Evolutionary conservation across 164 flowering plant species (phyloP).

Genomic region (Vitis rupestris): DNA sequence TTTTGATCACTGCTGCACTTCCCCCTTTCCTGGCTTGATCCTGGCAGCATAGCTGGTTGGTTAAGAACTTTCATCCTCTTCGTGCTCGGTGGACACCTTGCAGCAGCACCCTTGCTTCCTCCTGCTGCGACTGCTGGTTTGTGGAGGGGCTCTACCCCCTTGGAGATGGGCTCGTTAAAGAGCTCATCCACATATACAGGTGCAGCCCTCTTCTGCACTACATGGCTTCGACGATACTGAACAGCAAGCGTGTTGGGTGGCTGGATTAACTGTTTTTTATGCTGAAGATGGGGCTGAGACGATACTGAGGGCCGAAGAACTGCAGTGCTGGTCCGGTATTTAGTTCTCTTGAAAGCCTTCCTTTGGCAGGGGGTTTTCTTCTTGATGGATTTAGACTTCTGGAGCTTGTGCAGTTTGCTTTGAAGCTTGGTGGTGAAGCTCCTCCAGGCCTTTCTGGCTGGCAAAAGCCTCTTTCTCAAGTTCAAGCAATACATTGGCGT

Average conservation of each 20-base stretch:
- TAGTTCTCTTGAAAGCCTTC: constrained; percentile 15
- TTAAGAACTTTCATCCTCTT: constrained; percentile 3
- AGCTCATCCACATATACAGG: constrained; percentile 53
- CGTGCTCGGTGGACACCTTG: neutral
- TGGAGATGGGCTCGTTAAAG: constrained; percentile 23
- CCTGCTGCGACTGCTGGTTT: neutral
- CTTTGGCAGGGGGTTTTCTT: neutral
- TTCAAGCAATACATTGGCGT: constrained; percentile 39
- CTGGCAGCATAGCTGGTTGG: neutral
- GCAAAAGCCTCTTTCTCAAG: constrained; percentile 39
- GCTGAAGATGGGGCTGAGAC: constrained; percentile 1
- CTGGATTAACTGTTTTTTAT: constrained; percentile 2
- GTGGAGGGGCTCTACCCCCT: neutral
- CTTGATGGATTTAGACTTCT: constrained; percentile 29
- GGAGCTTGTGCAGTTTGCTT: constrained; percentile 36
- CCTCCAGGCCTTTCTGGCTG: constrained; percentile 56
- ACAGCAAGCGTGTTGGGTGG: constrained; percentile 1
- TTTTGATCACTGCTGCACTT: neutral
- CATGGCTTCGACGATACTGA: constrained; percentile 3
- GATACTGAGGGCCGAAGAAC: constrained; percentile 1
- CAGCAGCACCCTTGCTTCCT: neutral
- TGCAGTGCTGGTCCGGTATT: constrained; percentile 1
- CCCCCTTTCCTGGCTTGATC: neutral
- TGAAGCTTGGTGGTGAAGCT: constrained; percentile 46
- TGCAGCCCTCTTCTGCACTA: constrained; percentile 17